Base-by-base conservation (phyloP, 2,329 filamentous ascomycete genomes). In the Colletotrichum zoysiae region DNA sequence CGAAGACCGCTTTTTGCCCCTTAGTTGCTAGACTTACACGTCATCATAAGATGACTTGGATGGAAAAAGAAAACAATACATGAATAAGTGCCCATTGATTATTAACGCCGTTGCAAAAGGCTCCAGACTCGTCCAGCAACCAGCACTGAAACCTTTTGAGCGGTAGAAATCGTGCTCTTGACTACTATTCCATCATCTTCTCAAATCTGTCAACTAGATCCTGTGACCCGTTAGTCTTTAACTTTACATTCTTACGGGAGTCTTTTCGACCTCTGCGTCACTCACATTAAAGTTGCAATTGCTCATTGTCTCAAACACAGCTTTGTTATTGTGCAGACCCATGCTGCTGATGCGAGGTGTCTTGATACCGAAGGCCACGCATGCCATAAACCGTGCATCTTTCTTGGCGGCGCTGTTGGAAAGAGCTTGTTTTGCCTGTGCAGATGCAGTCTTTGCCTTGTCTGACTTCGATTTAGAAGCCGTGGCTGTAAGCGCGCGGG, bases 321-420 rank as follows among this genome's bases (percentile, higher is more conserved):
- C 12, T 7, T 58, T 57, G 9, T 77, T 77, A 62, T 80, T 85
- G 16, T 83, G 80, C 42, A 91, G 74, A 76, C 85, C 87, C 64
- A 89, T 76, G 48, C 81, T 78, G 6, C 79, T 82, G 0, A 89
- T 83, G 1, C 88, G 79, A 0, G 89, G 90, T 74, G 88, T 91
- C 56, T 81, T 82, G 76, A 91, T 91, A 0, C 90, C 90, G 76
- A 91, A 91, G 0, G 89, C 89, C 5, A 91, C 79, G 26, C 87
- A 83, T 0, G 90, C 88, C 38, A 91, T 79, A 74, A 90, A 87
- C 16, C 89, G 79, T 2, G 89, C 83, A 76, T 92, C 89, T 58
- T 91, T 87, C 2, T 87, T 82, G 1, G 85, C 83, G 0, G 79
- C 74, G 1, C 70, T 74, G 11, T 71, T 71, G 35, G 69, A 65